Evolutionary conservation across 345 rosid genomes (phyloP).

Genomic region (Clarkia xantiana): DNA sequence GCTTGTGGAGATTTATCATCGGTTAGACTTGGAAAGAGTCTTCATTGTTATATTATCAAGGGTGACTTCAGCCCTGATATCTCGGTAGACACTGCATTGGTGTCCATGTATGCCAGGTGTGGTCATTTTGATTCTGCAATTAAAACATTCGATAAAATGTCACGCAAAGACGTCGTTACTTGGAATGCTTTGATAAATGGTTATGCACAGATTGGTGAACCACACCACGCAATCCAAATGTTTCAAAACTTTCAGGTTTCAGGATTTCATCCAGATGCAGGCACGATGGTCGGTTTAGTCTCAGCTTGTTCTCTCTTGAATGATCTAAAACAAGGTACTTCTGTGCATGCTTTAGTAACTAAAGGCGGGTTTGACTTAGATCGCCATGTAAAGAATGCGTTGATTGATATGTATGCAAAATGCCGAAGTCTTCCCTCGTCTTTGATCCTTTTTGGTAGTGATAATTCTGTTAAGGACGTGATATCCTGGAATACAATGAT

Average conservation of each 20-base stretch:
- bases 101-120: conserved; percentile 47
- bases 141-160: conserved; percentile 27
- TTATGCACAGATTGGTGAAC: conserved; percentile 27
- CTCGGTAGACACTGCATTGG: conserved; percentile 30
- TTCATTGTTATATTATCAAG: conserved; percentile 43
- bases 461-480: conserved; percentile 21
- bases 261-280: conserved; percentile 26
- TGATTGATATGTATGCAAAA: conserved; percentile 44
- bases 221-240: conserved; percentile 20
- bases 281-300: conserved; percentile 46
- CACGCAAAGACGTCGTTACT: conserved; percentile 33
- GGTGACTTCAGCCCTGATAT: conserved; percentile 26
- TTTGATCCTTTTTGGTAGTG: conserved; percentile 23
- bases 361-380: conserved; percentile 39
- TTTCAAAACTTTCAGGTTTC: conserved; percentile 25
- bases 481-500: conserved; percentile 54
- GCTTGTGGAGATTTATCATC: conserved; percentile 32
- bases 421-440: conserved; percentile 33
- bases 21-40: conserved; percentile 34
- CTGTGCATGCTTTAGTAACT: conserved; percentile 23
- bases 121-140: conserved; percentile 24
- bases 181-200: conserved; percentile 52
- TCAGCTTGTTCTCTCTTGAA: conserved; percentile 27
- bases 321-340: conserved; percentile 28
- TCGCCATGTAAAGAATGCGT: conserved; percentile 31